A percentile compares a stretch with the other conserved stretches of the same genome.
Evolutionary conservation across 2,329 filamentous ascomycete species (phyloP).

Genomic region (Aureobasidium sp.): DNA sequence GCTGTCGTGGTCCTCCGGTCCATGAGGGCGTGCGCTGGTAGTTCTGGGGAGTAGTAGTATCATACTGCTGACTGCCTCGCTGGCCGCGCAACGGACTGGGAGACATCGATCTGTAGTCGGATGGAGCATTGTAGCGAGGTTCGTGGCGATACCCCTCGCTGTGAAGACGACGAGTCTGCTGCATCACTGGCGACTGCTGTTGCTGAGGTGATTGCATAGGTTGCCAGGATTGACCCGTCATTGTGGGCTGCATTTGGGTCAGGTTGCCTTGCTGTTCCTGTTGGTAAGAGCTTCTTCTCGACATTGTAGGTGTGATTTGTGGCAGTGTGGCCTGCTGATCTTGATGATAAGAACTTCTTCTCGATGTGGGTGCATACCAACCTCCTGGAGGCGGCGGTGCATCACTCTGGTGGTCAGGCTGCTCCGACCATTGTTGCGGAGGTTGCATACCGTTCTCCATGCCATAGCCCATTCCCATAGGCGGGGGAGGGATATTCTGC

Average conservation of each 20-base stretch:
- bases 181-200: not conserved
- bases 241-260: not conserved
- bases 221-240: constrained; percentile 1
- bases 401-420: not conserved
- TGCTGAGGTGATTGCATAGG: not conserved
- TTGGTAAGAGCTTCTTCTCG: constrained; percentile 1
- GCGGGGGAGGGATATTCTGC: constrained; percentile 9
- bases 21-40: constrained; percentile 2
- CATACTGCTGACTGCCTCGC: constrained; percentile 11
- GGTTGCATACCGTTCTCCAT: not conserved
- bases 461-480: not conserved
- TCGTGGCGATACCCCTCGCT: constrained; percentile 19
- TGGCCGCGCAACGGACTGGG: constrained; percentile 7
- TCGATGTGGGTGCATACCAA: constrained; percentile 20
- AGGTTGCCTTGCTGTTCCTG: not conserved
- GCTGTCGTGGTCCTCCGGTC: not conserved
- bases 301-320: not conserved
- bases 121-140: constrained; percentile 1
- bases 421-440: not conserved
- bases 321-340: not conserved
- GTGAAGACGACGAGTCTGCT: constrained; percentile 18
- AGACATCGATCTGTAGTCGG: constrained; percentile 10
- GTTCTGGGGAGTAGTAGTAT: not conserved
- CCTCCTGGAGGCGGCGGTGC: constrained; percentile 19
- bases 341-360: constrained; percentile 10